These are phyloP conservation scores for Dictyostelium capitatum DNA, from an alignment of 78 protist genomes.

Conservation along the genomic window DNA sequence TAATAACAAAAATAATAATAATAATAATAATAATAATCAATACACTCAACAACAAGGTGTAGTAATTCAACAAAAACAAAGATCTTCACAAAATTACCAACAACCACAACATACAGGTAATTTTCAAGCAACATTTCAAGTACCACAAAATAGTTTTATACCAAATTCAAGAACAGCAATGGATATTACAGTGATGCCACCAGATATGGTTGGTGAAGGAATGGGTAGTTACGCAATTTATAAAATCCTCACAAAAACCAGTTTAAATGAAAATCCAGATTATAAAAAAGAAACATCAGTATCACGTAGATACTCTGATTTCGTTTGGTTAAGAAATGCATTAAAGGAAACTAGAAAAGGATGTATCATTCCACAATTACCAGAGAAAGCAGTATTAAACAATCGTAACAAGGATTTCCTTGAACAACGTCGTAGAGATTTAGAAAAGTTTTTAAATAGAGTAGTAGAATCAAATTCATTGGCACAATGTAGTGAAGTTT, in stretches of 20 bases:
- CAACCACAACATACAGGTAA: not conserved
- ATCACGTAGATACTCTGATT: conserved; percentile 74
- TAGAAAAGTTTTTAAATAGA: conserved; percentile 80
- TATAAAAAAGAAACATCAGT: conserved; percentile 51
- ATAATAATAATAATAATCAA: too few relatives aligned
- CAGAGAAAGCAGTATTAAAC: conserved; percentile 80
- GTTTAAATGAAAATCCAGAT: conserved; percentile 64
- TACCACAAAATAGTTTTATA: not conserved
- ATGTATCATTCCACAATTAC: conserved; percentile 69
- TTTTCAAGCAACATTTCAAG: conserved; percentile 23
- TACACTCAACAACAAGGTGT: conserved; percentile 8
- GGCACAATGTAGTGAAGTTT: conserved; percentile 47
- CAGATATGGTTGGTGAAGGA: conserved; percentile 73
- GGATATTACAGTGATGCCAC: conserved; percentile 56
- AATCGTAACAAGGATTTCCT: conserved; percentile 74
- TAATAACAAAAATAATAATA: not conserved
- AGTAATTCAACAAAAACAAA: conserved; percentile 20
- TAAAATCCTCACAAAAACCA: conserved; percentile 21
- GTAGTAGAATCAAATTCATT: conserved; percentile 64
- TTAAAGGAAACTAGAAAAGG: conserved; percentile 82
- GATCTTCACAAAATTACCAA: conserved; percentile 9
- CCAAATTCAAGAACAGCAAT: conserved; percentile 22
- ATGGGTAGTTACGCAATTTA: conserved; percentile 46
- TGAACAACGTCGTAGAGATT: conserved; percentile 76
- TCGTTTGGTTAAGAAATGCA: conserved; percentile 74